Evolutionary conservation across 768 basidiomycete species (phyloP).

Genomic region (Lactarius sanguifluus): DNA sequence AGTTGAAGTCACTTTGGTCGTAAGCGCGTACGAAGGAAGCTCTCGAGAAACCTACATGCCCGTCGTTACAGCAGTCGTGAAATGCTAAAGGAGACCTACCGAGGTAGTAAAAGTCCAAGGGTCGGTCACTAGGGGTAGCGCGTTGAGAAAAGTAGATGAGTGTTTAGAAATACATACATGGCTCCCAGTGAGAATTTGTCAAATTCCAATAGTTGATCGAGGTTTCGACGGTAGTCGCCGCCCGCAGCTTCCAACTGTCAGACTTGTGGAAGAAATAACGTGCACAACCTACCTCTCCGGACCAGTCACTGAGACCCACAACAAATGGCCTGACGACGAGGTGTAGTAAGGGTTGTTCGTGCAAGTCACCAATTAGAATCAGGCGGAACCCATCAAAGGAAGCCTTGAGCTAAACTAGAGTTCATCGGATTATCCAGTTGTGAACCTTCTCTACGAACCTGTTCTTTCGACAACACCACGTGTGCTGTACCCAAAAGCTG

Average conservation of each 20-base stretch:
- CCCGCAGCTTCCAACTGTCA: conserved; percentile 61
- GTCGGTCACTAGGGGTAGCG: conserved; percentile 67
- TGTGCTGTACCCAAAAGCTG: conserved; percentile 39
- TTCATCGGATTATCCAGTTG: conserved; percentile 3
- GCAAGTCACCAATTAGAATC: conserved; percentile 89
- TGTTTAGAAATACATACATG: conserved; percentile 48
- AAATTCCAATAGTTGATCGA: conserved; percentile 96
- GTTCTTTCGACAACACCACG: conserved; percentile 73
- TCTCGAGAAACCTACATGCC: conserved; percentile 53
- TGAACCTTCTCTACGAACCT: conserved; percentile 48
- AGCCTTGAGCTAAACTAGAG: conserved; percentile 62
- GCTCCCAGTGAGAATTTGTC: conserved; percentile 98
- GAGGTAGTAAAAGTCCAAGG: conserved; percentile 87
- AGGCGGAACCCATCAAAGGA: conserved; percentile 90
- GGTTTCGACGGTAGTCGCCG: conserved; percentile 75
- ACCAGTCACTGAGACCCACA: conserved; percentile 88
- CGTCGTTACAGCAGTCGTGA: conserved; percentile 1
- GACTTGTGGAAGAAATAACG: not conserved
- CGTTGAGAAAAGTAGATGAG: not conserved
- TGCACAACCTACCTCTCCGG: conserved; percentile 63
- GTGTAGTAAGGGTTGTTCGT: conserved; percentile 94
- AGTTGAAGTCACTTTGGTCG: conserved; percentile 63
- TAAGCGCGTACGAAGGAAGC: conserved; percentile 49
- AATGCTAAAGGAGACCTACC: conserved; percentile 41
- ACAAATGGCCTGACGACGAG: conserved; percentile 83